These are phyloP conservation scores for Clathrus columnatus DNA, from an alignment of 768 basidiomycete genomes.

Conservation along the genomic window DNA sequence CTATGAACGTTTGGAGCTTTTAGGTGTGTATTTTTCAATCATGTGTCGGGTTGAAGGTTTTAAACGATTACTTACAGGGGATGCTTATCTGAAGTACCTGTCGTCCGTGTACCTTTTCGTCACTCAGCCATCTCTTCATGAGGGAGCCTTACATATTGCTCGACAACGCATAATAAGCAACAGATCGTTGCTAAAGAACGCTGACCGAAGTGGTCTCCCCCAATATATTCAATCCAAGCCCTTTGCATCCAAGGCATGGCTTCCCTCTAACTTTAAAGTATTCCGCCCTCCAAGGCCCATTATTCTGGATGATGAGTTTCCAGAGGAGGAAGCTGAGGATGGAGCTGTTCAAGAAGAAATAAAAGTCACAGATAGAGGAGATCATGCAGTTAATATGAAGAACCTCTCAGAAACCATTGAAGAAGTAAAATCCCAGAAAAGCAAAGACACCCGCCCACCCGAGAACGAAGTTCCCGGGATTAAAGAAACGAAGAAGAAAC, in stretches of 20 bases:
- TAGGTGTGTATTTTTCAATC: conserved; percentile 43
- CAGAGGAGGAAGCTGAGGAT: conserved; percentile 1
- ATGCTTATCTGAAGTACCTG: conserved; percentile 76
- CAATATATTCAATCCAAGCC: conserved; percentile 65
- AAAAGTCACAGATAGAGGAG: not conserved
- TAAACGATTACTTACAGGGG: conserved; percentile 39
- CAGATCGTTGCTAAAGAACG: conserved; percentile 47
- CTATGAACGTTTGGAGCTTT: conserved; percentile 78
- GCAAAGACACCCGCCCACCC: not conserved
- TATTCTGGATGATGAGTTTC: not conserved
- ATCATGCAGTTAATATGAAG: not conserved
- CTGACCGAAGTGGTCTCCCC: conserved; percentile 52
- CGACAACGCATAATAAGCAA: conserved; percentile 73
- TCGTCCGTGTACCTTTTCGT: conserved; percentile 69
- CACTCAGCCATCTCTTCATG: conserved; percentile 51
- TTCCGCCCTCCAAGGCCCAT: conserved; percentile 4
- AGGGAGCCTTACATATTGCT: conserved; percentile 57
- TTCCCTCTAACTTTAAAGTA: conserved; percentile 35
- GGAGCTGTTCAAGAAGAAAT: not conserved
- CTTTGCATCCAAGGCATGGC: conserved; percentile 60
- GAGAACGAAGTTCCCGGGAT: not conserved
- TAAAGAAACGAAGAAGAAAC: conserved; percentile 25
- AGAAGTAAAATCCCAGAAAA: not conserved
- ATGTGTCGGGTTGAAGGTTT: not conserved
- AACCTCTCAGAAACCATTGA: not conserved